Conservation (phyloP, 169 alveolate species). For the Toxoplasma gondii region DNA sequence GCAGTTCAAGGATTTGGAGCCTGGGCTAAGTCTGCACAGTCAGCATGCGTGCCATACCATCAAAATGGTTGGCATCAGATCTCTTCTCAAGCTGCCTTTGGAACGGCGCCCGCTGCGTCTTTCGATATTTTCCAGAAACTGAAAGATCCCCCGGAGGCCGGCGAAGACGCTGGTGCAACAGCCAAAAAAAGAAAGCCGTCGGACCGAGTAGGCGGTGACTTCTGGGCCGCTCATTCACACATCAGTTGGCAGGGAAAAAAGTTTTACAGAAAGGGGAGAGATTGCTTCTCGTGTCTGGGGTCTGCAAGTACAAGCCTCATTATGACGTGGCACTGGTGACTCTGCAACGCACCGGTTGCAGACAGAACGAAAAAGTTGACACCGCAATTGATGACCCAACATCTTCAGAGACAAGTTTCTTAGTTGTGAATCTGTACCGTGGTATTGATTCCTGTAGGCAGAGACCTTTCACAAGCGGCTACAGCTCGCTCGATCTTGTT, state of each 20-base stretch:
- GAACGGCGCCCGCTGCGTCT: neutral
- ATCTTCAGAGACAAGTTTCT: too few relatives aligned
- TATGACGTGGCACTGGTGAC: too few relatives aligned
- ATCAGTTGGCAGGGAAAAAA: neutral
- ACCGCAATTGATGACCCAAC: too few relatives aligned
- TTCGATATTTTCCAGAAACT: constrained; percentile 67
- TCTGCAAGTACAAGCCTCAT: too few relatives aligned
- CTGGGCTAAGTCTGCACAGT: neutral
- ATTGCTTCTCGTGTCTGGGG: neutral
- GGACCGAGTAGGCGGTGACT: constrained; percentile 40
- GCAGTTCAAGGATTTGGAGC: neutral
- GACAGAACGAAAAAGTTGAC: too few relatives aligned
- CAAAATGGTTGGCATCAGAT: neutral
- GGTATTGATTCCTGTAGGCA: too few relatives aligned
- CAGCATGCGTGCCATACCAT: neutral
- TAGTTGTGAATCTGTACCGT: too few relatives aligned
- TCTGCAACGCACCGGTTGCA: too few relatives aligned
- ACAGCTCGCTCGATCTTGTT: too few relatives aligned
- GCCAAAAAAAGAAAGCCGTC: constrained; percentile 62
- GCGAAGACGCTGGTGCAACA: neutral
- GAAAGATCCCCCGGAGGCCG: constrained; percentile 54
- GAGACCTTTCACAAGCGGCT: too few relatives aligned
- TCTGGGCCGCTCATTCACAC: too few relatives aligned
- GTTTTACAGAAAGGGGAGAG: neutral
- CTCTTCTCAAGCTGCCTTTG: neutral